A percentile compares a stretch with the other conserved stretches of the same genome.
Conservation (phyloP, 192 early-diverging fungal species). For the Mortierella claussenii region DNA sequence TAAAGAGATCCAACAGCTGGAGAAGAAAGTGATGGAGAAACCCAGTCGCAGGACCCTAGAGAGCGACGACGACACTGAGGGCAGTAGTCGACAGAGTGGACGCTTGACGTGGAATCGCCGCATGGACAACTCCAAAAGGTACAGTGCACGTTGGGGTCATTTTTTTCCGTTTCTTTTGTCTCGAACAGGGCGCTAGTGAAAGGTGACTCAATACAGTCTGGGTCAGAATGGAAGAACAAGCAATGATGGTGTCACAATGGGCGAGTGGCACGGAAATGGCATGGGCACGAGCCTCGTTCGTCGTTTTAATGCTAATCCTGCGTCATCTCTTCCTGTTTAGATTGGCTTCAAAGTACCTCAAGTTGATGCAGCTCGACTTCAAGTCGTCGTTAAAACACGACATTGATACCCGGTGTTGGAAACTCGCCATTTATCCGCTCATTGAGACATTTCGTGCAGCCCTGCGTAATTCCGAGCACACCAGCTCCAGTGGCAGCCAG, state of each 20-base stretch:
- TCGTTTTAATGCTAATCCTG: not conserved
- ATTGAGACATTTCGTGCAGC: conserved; percentile 64
- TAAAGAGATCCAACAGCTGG: conserved; percentile 47
- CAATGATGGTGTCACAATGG: not conserved
- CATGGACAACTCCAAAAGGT: conserved; percentile 53
- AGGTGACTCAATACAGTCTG: not conserved
- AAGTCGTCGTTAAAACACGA: conserved; percentile 62
- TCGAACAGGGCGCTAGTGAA: no score
- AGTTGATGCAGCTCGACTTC: conserved; percentile 56
- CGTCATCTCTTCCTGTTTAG: no score
- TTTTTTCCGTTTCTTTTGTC: no score
- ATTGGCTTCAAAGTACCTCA: conserved; percentile 56
- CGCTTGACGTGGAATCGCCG: conserved; percentile 29
- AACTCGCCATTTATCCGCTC: conserved; percentile 60
- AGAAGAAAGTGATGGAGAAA: conserved; percentile 50
- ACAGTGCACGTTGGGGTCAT: no score
- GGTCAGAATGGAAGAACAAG: no score
- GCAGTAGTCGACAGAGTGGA: conserved; percentile 15
- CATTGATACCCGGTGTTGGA: conserved; percentile 67
- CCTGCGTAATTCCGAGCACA: conserved; percentile 41
- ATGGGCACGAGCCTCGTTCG: no score
- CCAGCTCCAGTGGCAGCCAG: conserved; percentile 3
- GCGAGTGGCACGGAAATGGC: no score
- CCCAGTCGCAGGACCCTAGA: conserved; percentile 34
- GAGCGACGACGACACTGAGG: conserved; percentile 34